Evolutionary conservation across 2,329 filamentous ascomycete genomes (phyloP).

Genomic region (Phyllosticta capitalensis): DNA sequence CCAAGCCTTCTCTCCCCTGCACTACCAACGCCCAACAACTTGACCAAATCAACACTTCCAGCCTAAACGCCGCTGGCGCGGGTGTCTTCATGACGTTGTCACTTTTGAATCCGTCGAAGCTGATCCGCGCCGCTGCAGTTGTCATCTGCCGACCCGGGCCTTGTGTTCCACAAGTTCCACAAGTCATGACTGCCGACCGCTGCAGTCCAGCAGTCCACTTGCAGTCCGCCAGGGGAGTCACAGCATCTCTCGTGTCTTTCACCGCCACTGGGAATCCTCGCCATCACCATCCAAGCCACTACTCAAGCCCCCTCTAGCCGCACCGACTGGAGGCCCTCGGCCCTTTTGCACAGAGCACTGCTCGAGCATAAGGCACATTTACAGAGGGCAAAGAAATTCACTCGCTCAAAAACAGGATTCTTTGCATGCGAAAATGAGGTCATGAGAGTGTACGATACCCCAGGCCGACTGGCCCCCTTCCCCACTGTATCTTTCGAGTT

Average conservation of each 20-base stretch:
- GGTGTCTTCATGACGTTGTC: background rate
- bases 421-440: background rate
- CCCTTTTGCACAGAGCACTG: background rate
- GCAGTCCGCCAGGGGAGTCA: background rate
- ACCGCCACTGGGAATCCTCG: background rate
- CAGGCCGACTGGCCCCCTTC: background rate
- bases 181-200: background rate
- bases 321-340: background rate
- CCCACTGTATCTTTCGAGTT: background rate
- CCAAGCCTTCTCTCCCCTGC: background rate
- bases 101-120: background rate
- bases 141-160: background rate
- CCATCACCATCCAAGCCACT: background rate
- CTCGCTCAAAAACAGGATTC: background rate
- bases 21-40: background rate
- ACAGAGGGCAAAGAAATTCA: background rate
- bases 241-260: background rate
- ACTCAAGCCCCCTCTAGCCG: background rate
- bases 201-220: background rate
- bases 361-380: background rate
- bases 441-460: background rate
- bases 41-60: background rate
- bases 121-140: background rate
- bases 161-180: background rate
- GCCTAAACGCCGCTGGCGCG: background rate